A percentile compares a stretch with the other conserved stretches of the same genome.
Conservation (phyloP, 192 early-diverging fungal species). For the Umbelopsis isabellina region DNA sequence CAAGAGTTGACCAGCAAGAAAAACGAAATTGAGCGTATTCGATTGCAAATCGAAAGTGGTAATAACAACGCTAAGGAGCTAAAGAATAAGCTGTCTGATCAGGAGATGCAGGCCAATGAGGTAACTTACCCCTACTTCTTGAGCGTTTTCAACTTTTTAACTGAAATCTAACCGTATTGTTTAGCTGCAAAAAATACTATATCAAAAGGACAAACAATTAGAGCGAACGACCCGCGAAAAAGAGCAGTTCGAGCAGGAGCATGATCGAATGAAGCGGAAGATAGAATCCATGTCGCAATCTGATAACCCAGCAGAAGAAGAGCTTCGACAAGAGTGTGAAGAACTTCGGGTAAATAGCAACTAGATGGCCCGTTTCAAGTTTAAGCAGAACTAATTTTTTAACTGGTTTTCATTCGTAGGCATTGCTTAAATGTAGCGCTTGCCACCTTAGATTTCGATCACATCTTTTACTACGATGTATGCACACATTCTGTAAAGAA, state of each 20-base stretch:
- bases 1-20: slow-evolving; percentile 23
- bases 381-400: not conserved
- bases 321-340: slow-evolving; percentile 53
- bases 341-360: slow-evolving; percentile 36
- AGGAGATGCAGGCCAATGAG: slow-evolving; percentile 8
- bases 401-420: slow-evolving; percentile 40
- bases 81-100: slow-evolving; percentile 17
- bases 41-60: slow-evolving; percentile 20
- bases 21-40: slow-evolving; percentile 22
- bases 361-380: not conserved
- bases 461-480: slow-evolving; percentile 82
- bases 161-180: not conserved
- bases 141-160: not conserved
- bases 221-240: slow-evolving; percentile 62
- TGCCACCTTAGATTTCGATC: slow-evolving; percentile 88
- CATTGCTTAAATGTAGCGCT: slow-evolving; percentile 88
- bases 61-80: slow-evolving; percentile 13
- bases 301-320: slow-evolving; percentile 58
- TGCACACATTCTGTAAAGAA: slow-evolving; percentile 96
- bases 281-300: slow-evolving; percentile 68
- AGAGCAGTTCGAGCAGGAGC: slow-evolving; percentile 62
- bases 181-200: slow-evolving; percentile 59
- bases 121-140: not conserved
- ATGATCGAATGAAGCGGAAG: slow-evolving; percentile 57
- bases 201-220: slow-evolving; percentile 64